These are phyloP conservation scores for Paecilomyces dactylethromorphus DNA, from an alignment of 2,329 filamentous ascomycete genomes.

Conservation along the genomic window DNA sequence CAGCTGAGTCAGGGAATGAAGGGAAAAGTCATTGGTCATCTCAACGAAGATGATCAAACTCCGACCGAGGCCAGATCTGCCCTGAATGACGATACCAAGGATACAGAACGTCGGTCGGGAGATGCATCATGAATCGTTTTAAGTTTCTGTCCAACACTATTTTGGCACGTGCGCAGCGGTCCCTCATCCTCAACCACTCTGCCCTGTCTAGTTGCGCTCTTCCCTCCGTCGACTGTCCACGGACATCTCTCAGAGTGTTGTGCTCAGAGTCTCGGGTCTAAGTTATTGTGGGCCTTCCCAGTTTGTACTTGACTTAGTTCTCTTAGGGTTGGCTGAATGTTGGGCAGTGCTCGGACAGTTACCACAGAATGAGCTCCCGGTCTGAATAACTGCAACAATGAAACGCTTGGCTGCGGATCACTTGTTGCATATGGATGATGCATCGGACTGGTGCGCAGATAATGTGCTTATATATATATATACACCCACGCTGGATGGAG, in stretches of 20 bases:
- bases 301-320: background rate
- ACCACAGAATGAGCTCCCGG: background rate
- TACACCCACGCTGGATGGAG: too few species aligned
- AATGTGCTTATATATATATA: background rate
- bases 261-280: background rate
- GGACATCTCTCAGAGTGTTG: background rate
- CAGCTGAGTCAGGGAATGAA: conserved; percentile 21
- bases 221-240: background rate
- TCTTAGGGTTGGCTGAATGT: background rate
- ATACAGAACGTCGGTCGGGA: background rate
- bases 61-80: background rate
- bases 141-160: background rate
- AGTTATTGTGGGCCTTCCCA: background rate
- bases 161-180: background rate
- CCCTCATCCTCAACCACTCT: too few species aligned
- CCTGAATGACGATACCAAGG: background rate
- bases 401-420: background rate
- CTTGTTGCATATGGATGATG: background rate
- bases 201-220: background rate
- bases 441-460: background rate
- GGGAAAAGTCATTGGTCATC: conserved; percentile 5
- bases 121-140: background rate
- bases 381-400: background rate
- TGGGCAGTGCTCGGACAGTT: background rate
- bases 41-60: conserved; percentile 4